Base-by-base conservation (phyloP, 2,329 filamentous ascomycete species). In the Fusarium proliferatum region DNA sequence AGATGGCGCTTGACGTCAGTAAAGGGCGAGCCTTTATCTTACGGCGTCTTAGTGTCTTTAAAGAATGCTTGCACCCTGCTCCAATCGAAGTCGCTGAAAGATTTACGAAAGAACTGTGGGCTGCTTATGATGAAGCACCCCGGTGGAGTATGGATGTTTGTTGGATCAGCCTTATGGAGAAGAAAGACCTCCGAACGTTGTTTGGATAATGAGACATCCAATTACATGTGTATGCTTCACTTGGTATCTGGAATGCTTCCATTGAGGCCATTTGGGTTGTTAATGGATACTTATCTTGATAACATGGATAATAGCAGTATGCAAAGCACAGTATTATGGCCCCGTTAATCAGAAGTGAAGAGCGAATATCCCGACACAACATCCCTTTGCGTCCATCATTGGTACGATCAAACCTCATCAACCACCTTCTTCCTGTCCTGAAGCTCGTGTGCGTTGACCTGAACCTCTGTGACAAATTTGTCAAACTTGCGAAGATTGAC, bases 331-430 rank as follows among this genome's bases (percentile, higher is more conserved):
- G 12, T 7, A 34, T 19, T 15, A 15, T 26, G 5, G 15, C 0
- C 2, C 2, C 12, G 2, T 3, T 9, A 6, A 15, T 5, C 4
- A 52, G n/a, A 52, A 19, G 0, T 23, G 5, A 10, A 51, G 16
- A 51, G 16, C 2, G 19, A 13, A 0, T 10, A 5, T 3, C 16
- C 5, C 3, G 4, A 7, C 11, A 23, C 1, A 11, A 7, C 2
- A 15, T 8, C 5, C 16, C n/a, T 23, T 8, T 36, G 13, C 9
- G 3, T 19, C 1, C 10, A 39, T 13, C 8, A 2, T 43, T 2
- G 6, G 3, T 3, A 2, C 12, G 5, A 12, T 34, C 12, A 57
- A 57, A 33, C 38, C 55, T 57, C 39, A 16, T 57, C 55, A 0
- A 10, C 30, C 1, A 36, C 30, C 13, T n/a, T 46, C n/a, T 57